phyloP scores from a whole-genome alignment of 495 filamentous ascomycete species.

The Poronia punctata region DNA sequence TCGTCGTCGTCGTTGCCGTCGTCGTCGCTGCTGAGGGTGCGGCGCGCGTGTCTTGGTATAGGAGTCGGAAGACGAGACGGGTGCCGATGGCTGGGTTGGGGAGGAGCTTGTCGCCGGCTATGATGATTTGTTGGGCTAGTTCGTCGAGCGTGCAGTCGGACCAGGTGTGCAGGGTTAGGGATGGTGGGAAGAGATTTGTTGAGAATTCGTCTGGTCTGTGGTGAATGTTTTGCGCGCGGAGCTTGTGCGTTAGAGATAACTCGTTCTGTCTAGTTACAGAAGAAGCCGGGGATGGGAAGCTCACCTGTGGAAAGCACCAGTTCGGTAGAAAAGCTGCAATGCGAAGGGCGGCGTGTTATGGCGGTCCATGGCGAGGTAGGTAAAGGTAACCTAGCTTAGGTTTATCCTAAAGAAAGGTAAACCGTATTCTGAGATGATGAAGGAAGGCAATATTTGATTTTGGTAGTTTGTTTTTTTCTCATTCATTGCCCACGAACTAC shows the following conservation, averaged over 20 bases:
- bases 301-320: constrained; percentile 63
- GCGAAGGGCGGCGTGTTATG: constrained; percentile 72
- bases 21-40: constrained; percentile 42
- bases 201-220: constrained; percentile 62
- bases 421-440: no score
- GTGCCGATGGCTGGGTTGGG: constrained; percentile 74
- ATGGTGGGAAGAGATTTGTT: constrained; percentile 49
- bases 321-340: constrained; percentile 81
- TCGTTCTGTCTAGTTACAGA: neutral
- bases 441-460: no score
- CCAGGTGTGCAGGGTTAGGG: constrained; percentile 87
- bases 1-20: no score
- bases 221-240: no score
- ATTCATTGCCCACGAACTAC: no score
- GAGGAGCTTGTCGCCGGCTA: constrained; percentile 41
- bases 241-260: constrained; percentile 1
- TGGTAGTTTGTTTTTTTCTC: no score
- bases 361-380: constrained; percentile 48
- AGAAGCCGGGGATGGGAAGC: neutral
- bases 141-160: constrained; percentile 74
- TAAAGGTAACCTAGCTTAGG: neutral
- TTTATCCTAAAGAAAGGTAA: no score
- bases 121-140: constrained; percentile 58
- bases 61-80: constrained; percentile 74
- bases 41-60: constrained; percentile 71